Evolutionary conservation across 306 rosid species (phyloP).

Genomic region (Prunus padus): DNA sequence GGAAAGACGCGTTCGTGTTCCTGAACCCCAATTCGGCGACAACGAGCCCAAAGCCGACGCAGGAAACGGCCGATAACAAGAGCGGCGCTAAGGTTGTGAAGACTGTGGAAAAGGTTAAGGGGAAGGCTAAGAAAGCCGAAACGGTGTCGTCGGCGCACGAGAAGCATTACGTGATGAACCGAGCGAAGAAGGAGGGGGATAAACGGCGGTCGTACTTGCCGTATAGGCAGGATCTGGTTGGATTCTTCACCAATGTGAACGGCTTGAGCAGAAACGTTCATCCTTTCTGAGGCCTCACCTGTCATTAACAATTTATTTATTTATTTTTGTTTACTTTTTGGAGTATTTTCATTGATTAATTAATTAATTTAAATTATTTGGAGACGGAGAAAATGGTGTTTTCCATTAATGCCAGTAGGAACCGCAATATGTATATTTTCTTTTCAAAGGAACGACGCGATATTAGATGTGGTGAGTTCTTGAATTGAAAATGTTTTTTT

Average conservation of each 20-base stretch:
- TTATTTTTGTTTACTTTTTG: neutral
- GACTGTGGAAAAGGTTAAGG: conserved; percentile 1
- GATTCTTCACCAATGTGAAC: conserved; percentile 59
- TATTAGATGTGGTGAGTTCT: no score
- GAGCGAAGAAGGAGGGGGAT: conserved; percentile 63
- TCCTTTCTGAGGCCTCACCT: conserved; percentile 44
- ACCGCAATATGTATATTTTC: neutral
- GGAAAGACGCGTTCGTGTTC: conserved; percentile 75
- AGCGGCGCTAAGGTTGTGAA: neutral
- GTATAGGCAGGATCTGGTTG: conserved; percentile 59
- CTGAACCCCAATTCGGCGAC: conserved; percentile 32
- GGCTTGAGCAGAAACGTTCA: conserved; percentile 69
- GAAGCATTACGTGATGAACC: conserved; percentile 56
- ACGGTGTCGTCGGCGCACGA: conserved; percentile 60
- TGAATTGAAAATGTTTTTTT: no score
- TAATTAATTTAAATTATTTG: conserved; percentile 25
- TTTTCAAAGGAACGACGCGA: neutral
- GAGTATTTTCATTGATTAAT: neutral
- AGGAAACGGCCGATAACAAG: conserved; percentile 1
- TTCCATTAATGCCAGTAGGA: neutral
- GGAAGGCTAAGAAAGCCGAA: conserved; percentile 13
- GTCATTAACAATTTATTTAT: neutral
- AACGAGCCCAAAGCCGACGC: neutral
- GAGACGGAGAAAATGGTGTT: neutral
- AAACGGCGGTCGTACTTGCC: conserved; percentile 79